Evolutionary conservation across 495 filamentous ascomycete species (phyloP).

Genomic region (Penicillium odoratum): DNA sequence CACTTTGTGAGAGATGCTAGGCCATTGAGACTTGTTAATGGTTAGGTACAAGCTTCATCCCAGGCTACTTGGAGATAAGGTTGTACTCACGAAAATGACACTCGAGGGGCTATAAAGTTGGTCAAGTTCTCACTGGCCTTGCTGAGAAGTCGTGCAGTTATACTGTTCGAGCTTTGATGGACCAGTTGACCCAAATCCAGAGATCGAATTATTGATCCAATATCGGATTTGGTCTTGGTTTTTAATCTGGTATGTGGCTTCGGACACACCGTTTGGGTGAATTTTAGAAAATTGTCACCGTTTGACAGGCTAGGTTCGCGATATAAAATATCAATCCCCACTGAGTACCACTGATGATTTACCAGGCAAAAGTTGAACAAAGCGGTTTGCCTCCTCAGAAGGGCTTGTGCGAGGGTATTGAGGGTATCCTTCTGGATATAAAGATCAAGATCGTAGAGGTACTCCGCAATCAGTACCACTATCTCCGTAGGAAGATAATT

Average conservation of each 20-base stretch:
- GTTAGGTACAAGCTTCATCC: background rate
- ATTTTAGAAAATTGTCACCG: slow-evolving; percentile 56
- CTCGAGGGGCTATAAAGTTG: slow-evolving; percentile 64
- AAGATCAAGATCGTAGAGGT: slow-evolving; percentile 7
- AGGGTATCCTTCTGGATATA: too few relatives aligned
- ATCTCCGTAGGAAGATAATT: slow-evolving; percentile 52
- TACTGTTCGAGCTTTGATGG: slow-evolving; percentile 64
- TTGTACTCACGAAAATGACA: slow-evolving; percentile 48
- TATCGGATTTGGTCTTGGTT: slow-evolving; percentile 44
- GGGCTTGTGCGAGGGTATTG: background rate
- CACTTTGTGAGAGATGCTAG: slow-evolving; percentile 66
- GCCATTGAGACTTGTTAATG: slow-evolving; percentile 50
- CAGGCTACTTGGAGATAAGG: background rate
- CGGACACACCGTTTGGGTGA: slow-evolving; percentile 61
- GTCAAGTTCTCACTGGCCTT: slow-evolving; percentile 58
- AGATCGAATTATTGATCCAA: slow-evolving; percentile 54
- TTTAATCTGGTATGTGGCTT: slow-evolving; percentile 49
- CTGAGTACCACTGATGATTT: slow-evolving; percentile 64
- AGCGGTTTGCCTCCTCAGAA: slow-evolving; percentile 33
- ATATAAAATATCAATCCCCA: slow-evolving; percentile 58
- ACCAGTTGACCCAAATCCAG: slow-evolving; percentile 62
- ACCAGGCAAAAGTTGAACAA: slow-evolving; percentile 59
- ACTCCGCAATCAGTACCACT: slow-evolving; percentile 32
- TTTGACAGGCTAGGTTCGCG: slow-evolving; percentile 43
- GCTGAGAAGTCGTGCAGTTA: slow-evolving; percentile 64